Percentiles rank a stretch among this genome's conserved stretches.
Conservation (phyloP, 495 filamentous ascomycete genomes). For the Penicillium verhagenii region DNA sequence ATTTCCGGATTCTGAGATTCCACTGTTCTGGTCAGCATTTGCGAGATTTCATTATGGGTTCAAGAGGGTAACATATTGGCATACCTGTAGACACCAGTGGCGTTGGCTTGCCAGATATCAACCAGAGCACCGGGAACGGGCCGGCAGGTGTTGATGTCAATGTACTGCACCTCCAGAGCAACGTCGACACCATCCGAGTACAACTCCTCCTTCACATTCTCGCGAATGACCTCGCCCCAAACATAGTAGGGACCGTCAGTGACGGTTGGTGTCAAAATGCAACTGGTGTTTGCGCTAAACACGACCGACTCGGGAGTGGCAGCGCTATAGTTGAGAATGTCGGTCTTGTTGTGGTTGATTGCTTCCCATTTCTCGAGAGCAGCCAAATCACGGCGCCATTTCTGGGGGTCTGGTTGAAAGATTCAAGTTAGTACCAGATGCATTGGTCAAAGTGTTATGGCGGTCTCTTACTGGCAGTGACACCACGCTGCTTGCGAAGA, state of each 20-base stretch:
- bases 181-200: slow-evolving; percentile 45
- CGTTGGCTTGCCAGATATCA: slow-evolving; percentile 47
- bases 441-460: not conserved
- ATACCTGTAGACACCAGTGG: slow-evolving; percentile 52
- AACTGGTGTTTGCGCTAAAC: slow-evolving; percentile 54
- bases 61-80: no score
- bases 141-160: slow-evolving; percentile 42
- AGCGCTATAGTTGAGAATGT: slow-evolving; percentile 20
- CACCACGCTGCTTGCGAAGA: slow-evolving; percentile 49
- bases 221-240: slow-evolving; percentile 46
- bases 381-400: slow-evolving; percentile 32
- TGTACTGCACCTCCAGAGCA: slow-evolving; percentile 48
- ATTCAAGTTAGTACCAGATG: not conserved
- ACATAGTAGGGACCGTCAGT: slow-evolving; percentile 58
- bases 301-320: slow-evolving; percentile 34
- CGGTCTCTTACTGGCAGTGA: slow-evolving; percentile 36
- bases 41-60: no score
- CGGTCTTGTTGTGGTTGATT: slow-evolving; percentile 46
- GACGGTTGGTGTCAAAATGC: slow-evolving; percentile 52
- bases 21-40: slow-evolving; percentile 16
- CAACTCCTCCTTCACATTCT: slow-evolving; percentile 42
- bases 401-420: slow-evolving; percentile 25
- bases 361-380: slow-evolving; percentile 50
- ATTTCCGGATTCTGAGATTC: slow-evolving; percentile 34
- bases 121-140: slow-evolving; percentile 33